phyloP scores from a whole-genome alignment of 78 protist genomes.

The Reticulomyxa filosa region DNA sequence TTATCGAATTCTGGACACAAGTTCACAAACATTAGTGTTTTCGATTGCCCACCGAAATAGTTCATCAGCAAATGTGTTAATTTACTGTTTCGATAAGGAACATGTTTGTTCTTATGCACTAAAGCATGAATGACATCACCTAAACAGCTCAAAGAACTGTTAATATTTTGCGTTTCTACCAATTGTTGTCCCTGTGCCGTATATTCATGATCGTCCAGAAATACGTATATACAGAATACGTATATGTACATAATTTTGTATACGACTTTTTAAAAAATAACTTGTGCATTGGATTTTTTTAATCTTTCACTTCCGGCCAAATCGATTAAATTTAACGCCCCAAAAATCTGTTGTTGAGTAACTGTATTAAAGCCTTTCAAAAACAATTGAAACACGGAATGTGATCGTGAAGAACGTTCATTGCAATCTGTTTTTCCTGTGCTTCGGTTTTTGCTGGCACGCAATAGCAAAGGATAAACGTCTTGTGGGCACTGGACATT shows the following conservation, averaged over 20 bases:
- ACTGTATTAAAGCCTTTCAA: neutral
- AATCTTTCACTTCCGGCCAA: too few species aligned
- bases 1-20: neutral
- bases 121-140: conserved; percentile 11
- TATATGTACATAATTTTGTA: too few species aligned
- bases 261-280: too few species aligned
- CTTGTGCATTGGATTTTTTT: too few species aligned
- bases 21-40: neutral
- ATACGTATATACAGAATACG: too few species aligned
- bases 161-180: too few species aligned
- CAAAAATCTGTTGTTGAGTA: neutral
- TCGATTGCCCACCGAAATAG: neutral
- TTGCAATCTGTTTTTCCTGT: conserved; percentile 5
- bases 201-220: too few species aligned
- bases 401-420: conserved; percentile 4
- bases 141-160: neutral
- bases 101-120: neutral
- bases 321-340: conserved; percentile 5
- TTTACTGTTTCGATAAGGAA: conserved; percentile 13
- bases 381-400: too few species aligned
- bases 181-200: too few species aligned
- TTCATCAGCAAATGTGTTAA: conserved; percentile 2
- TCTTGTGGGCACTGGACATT: too few species aligned
- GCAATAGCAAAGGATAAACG: too few species aligned
- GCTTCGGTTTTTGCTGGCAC: neutral